Evolutionary conservation across 1,139 yeast species (phyloP).

Genomic region (Yamadazyma diospyri): DNA sequence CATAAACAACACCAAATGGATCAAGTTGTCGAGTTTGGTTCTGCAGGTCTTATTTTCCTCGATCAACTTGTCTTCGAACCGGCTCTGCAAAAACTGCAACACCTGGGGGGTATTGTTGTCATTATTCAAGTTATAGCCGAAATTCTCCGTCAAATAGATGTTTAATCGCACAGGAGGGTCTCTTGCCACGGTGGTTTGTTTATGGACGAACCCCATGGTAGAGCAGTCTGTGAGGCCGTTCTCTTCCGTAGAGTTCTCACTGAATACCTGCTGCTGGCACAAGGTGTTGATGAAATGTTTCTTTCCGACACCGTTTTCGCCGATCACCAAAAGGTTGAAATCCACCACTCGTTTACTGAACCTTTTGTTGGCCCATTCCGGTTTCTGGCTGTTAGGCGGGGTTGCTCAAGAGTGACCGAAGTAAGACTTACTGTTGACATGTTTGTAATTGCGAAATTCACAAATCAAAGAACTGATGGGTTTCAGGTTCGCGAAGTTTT

Average conservation of each 20-base stretch:
- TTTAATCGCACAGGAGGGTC: conserved; percentile 24
- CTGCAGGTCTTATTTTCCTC: conserved; percentile 63
- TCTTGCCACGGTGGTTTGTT: conserved; percentile 8
- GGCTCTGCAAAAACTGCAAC: conserved; percentile 49
- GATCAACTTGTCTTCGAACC: conserved; percentile 51
- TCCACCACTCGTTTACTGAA: conserved; percentile 14
- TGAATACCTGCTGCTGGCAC: conserved; percentile 19
- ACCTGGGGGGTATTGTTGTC: conserved; percentile 22
- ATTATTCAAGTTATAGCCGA: conserved; percentile 36
- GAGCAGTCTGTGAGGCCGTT: neutral
- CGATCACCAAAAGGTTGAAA: conserved; percentile 28
- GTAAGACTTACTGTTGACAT: conserved; percentile 8
- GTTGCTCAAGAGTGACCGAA: neutral
- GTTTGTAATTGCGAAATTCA: neutral
- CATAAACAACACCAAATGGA: conserved; percentile 56
- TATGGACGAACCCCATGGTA: neutral
- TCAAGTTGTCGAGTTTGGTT: conserved; percentile 53
- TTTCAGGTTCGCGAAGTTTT: no score
- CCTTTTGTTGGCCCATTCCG: conserved; percentile 17
- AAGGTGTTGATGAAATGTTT: conserved; percentile 30
- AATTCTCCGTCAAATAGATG: conserved; percentile 24
- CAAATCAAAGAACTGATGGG: neutral
- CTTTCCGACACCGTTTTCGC: conserved; percentile 36
- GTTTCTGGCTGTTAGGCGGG: conserved; percentile 10
- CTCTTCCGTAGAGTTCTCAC: conserved; percentile 1